These are phyloP conservation scores for Angomonas deanei DNA, from an alignment of 208 protist species.

Conservation along the genomic window DNA sequence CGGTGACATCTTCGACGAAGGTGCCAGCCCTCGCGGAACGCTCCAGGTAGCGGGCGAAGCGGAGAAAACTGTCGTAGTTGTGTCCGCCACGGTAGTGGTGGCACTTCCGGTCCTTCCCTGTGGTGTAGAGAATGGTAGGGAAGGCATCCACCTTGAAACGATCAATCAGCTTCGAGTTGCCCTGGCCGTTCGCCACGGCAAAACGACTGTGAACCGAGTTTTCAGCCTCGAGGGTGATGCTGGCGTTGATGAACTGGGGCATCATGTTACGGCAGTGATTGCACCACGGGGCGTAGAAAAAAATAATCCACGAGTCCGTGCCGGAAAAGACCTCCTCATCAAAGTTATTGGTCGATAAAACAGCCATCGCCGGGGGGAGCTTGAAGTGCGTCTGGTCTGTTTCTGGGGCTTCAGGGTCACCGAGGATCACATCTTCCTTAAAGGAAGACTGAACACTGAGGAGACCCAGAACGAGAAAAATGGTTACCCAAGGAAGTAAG, in stretches of 20 bases:
- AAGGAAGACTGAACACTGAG: neutral
- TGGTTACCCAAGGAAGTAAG: neutral
- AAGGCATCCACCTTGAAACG: slow-evolving; percentile 56
- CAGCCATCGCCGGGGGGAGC: slow-evolving; percentile 26
- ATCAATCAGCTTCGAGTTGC: slow-evolving; percentile 27
- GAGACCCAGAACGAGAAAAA: neutral
- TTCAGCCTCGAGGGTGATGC: slow-evolving; percentile 16
- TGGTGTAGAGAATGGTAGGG: slow-evolving; percentile 80
- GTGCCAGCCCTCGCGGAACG: slow-evolving; percentile 29
- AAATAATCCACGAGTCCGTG: slow-evolving; percentile 55
- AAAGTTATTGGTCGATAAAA: slow-evolving; percentile 47
- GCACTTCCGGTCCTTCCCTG: slow-evolving; percentile 41
- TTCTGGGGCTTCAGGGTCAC: slow-evolving; percentile 3
- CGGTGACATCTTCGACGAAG: slow-evolving; percentile 62
- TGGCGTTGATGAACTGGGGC: slow-evolving; percentile 70
- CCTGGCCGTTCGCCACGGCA: slow-evolving; percentile 53
- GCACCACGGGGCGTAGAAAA: slow-evolving; percentile 84
- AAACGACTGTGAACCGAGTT: slow-evolving; percentile 37
- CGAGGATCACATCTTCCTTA: slow-evolving; percentile 13
- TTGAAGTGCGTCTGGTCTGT: slow-evolving; percentile 16
- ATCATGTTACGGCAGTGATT: slow-evolving; percentile 66
- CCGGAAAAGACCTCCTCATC: slow-evolving; percentile 58
- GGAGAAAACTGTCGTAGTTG: slow-evolving; percentile 43
- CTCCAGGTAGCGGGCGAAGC: slow-evolving; percentile 56
- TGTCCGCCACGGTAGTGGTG: slow-evolving; percentile 48